Percentiles rank a stretch among this genome's conserved stretches.
These are phyloP conservation scores for Paecilomyces sp. DNA, from an alignment of 2,329 filamentous ascomycete genomes.

Conservation along the genomic window DNA sequence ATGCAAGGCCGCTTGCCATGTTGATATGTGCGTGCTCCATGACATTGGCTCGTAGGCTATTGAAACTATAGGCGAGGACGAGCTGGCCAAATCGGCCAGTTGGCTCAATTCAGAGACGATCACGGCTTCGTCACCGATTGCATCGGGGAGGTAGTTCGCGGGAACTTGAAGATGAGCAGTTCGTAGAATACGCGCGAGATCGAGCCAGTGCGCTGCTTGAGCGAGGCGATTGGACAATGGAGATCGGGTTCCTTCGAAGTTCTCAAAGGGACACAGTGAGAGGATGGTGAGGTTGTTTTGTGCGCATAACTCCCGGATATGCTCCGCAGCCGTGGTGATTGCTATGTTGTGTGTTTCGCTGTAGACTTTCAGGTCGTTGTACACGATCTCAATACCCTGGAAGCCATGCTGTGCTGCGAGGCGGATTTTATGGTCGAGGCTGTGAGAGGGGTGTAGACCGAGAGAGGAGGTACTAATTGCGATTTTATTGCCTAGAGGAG, in stretches of 20 bases:
- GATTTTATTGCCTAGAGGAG: background rate
- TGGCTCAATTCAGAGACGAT: background rate
- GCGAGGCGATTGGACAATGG: background rate
- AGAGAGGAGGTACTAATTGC: background rate
- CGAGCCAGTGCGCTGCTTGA: background rate
- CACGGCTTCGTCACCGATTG: background rate
- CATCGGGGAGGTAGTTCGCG: background rate
- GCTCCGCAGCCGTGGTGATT: background rate
- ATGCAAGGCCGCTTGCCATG: conserved; percentile 25
- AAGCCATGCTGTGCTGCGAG: background rate
- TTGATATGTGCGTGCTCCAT: conserved; percentile 24
- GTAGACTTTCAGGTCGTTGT: background rate
- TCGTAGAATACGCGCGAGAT: background rate
- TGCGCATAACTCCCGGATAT: background rate
- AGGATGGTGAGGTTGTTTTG: background rate
- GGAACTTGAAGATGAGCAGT: background rate
- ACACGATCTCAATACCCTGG: background rate
- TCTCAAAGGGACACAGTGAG: background rate
- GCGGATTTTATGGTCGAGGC: background rate
- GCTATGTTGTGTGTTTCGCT: background rate
- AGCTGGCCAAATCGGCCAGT: background rate
- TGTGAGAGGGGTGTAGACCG: background rate
- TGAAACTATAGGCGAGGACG: conserved; percentile 10
- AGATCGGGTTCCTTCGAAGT: background rate
- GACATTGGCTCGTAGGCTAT: conserved; percentile 30